These are phyloP conservation scores for Microdochium nivale DNA, from an alignment of 2,329 filamentous ascomycete species.

Conservation along the genomic window DNA sequence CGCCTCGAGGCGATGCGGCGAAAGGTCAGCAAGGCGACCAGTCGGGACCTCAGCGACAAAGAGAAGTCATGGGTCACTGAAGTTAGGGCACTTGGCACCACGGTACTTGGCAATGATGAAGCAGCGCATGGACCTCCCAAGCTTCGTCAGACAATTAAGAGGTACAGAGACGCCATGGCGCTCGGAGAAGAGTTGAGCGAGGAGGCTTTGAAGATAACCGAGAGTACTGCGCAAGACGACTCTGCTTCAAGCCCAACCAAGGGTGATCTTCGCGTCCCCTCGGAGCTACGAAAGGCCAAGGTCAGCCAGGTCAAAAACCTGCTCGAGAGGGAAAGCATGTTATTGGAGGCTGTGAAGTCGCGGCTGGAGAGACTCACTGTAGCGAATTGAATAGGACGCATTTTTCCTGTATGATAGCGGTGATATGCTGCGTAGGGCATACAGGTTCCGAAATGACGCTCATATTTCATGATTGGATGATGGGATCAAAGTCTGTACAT, in stretches of 20 bases:
- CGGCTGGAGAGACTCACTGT: conserved; percentile 49
- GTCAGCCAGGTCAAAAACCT: conserved; percentile 54
- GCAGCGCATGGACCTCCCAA: conserved; percentile 22
- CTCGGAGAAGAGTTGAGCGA: conserved; percentile 43
- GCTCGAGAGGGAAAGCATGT: conserved; percentile 56
- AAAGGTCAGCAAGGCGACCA: conserved; percentile 34
- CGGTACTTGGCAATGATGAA: conserved; percentile 30
- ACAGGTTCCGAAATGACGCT: background rate
- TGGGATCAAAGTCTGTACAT: background rate
- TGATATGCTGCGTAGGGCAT: background rate
- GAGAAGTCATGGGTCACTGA: conserved; percentile 44
- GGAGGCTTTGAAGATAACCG: conserved; percentile 37
- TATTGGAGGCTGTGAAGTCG: conserved; percentile 58
- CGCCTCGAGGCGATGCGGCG: conserved; percentile 40
- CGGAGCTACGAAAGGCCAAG: conserved; percentile 54
- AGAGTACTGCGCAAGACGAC: conserved; percentile 16
- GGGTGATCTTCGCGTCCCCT: conserved; percentile 43
- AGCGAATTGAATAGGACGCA: conserved; percentile 9
- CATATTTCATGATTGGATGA: background rate
- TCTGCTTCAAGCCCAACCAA: conserved; percentile 20
- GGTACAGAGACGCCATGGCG: conserved; percentile 47
- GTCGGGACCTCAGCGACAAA: conserved; percentile 50
- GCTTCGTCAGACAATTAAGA: conserved; percentile 43
- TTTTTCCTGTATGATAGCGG: background rate
- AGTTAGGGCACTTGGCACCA: conserved; percentile 24